These are phyloP conservation scores for Hydnomerulius pinastri DNA, from an alignment of 768 basidiomycete species.

Conservation along the genomic window DNA sequence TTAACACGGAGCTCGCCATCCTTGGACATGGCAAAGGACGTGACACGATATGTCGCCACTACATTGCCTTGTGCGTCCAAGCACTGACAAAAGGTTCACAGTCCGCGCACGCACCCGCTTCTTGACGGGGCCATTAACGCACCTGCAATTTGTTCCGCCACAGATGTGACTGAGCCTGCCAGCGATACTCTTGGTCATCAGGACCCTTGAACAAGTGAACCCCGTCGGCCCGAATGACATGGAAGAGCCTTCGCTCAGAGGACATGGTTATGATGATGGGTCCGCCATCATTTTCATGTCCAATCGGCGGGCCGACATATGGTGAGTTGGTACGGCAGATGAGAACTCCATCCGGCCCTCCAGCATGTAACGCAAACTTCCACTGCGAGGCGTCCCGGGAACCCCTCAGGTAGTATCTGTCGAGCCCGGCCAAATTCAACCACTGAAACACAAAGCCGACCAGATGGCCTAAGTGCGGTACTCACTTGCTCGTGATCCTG, in stretches of 20 bases:
- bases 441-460: not conserved
- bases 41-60: slow-evolving; percentile 33
- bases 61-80: slow-evolving; percentile 20
- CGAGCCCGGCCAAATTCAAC: not conserved
- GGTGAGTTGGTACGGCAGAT: slow-evolving; percentile 30
- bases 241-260: slow-evolving; percentile 6
- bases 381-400: slow-evolving; percentile 19
- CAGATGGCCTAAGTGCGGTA: not conserved
- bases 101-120: not conserved
- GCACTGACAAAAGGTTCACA: slow-evolving; percentile 19
- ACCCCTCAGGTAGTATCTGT: slow-evolving; percentile 27
- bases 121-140: not conserved
- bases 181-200: slow-evolving; percentile 26
- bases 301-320: slow-evolving; percentile 26
- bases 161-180: slow-evolving; percentile 15
- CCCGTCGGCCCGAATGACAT: slow-evolving; percentile 13
- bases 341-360: slow-evolving; percentile 16
- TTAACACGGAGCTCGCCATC: slow-evolving; percentile 32
- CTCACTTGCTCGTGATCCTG: slow-evolving; percentile 26
- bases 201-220: slow-evolving; percentile 23
- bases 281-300: slow-evolving; percentile 7
- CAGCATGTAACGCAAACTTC: slow-evolving; percentile 24
- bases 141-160: slow-evolving; percentile 25
- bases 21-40: slow-evolving; percentile 29
- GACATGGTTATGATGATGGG: slow-evolving; percentile 22